Base-by-base conservation (phyloP, 306 rosid species). In the Prunus mume region DNA sequence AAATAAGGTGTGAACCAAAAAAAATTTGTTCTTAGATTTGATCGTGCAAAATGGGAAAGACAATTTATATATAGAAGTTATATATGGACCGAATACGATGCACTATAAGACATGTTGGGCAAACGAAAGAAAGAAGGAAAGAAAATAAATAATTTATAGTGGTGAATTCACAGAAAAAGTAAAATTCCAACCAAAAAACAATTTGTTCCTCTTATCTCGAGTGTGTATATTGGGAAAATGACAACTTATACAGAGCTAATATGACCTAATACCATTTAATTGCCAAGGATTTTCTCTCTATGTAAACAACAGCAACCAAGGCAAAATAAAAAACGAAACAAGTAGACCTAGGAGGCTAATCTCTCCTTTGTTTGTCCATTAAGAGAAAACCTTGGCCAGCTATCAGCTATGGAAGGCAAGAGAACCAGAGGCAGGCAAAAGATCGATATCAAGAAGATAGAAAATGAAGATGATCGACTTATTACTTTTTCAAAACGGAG, bases 371-470 rank as follows among this genome's bases (percentile, higher is more conserved):
- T 51, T 51, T 18, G 20, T 51, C 57, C 56, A 51, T 14, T 19
- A 51, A 15, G 6, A 14, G 56, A 51, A 51, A 55, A n/a, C 61
- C 24, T n/a, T 55, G 22, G 22, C 9, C 7, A 34, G 41, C 8
- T 9, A 47, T 13, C 1, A 3, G 19, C 61, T 19, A 55, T 55
- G 61, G 61, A 55, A 55, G 61, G 30, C 20, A 54, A 17, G 62
- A 20, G 19, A 27, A 47, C 65, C 12, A 69, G 68, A 54, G 81
- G 71, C 19, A 52, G 50, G 25, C 76, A 63, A 62, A 78, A 22
- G 32, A 71, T 71, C 0, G 81, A 78, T n/a, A 60, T 78, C 9
- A 78, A 71, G 58, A 62, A 18, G n/a, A 78, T 71, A 17, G 25
- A 25, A 3, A 51, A 78, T 4, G 64, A 57, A 61, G 71, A 50